These are phyloP conservation scores for Theobroma grandiflorum DNA, from an alignment of 441 rosid species.

Conservation along the genomic window DNA sequence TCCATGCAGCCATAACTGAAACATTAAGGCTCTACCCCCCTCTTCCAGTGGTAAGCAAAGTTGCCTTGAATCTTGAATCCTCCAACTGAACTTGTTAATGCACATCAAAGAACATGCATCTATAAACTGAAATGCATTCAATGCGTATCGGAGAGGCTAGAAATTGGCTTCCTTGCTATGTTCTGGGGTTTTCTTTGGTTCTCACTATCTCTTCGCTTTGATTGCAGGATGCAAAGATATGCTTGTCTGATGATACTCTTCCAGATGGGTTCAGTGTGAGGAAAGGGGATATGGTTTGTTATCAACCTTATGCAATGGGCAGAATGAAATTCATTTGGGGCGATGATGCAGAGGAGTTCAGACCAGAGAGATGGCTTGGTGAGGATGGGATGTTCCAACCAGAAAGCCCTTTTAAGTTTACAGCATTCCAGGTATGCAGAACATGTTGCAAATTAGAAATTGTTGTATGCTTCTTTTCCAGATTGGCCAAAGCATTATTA, in stretches of 20 bases:
- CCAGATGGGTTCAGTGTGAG: slow-evolving; percentile 54
- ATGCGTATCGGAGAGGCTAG: neutral
- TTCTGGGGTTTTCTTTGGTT: neutral
- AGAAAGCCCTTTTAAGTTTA: slow-evolving; percentile 54
- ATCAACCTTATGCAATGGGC: slow-evolving; percentile 57
- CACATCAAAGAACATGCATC: neutral
- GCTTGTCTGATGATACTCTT: slow-evolving; percentile 48
- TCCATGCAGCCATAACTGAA: slow-evolving; percentile 51
- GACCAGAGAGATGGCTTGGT: slow-evolving; percentile 63
- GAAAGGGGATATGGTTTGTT: slow-evolving; percentile 49
- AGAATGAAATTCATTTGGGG: slow-evolving; percentile 78
- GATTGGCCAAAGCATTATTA: neutral
- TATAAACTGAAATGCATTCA: neutral
- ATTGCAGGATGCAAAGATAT: slow-evolving; percentile 50
- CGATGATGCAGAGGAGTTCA: slow-evolving; percentile 58
- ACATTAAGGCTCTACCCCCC: slow-evolving; percentile 49
- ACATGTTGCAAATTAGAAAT: neutral
- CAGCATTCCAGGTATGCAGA: slow-evolving; percentile 59
- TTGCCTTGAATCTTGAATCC: neutral
- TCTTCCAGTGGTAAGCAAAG: slow-evolving; percentile 42
- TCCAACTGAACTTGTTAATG: neutral
- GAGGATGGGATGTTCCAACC: slow-evolving; percentile 37
- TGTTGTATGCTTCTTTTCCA: neutral
- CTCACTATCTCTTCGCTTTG: neutral
- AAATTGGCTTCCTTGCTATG: neutral